Evolutionary conservation across 2,329 filamentous ascomycete species (phyloP), one percentile per base, ranked within the genome.

Genomic region (Talaromyces piceae): DNA sequence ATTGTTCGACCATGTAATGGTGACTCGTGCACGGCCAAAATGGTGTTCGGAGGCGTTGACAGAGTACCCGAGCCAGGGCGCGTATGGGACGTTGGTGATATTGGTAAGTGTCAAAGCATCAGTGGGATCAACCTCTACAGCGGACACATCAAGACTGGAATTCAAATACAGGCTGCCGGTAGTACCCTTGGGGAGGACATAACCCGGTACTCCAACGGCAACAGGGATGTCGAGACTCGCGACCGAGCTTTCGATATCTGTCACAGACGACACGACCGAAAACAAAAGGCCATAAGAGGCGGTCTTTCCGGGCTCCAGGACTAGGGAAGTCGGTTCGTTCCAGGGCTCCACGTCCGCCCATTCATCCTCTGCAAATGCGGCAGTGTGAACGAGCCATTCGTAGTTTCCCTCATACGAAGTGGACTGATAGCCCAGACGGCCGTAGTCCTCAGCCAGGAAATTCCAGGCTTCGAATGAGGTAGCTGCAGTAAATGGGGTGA

Each of bases 351-450:
- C 66, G 0, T 51, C 59, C 1, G 66, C 69, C 80, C 80, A 83
- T 57, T 83, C 78, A 0, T 73, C 74, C 53, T 81, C 75, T 0
- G 77, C 76, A 64, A 73, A 82, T 0, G 79, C 79, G 50, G 73
- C 70, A 11, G 71, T 75, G 47, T 78, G 68, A 0, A 77, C 71
- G 56, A 81, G 76, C 79, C 79, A 83, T 56, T 81, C 78, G 53
- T 83, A 83, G 54, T 79, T 74, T 0, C 79, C 80, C 57, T 83
- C 80, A 53, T 79, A 83, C 0, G 74, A 77, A 56, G 82, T 79
- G 43, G 73, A 77, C 4, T 67, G 69, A 58, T 82, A 81, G 8
- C 55, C 59, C 0, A 71, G 70, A 8, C 60, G 64, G 0, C 68
- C 64, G 23, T 69, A 68, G 2, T 57, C 64, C 0, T 67, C 62